A percentile compares a stretch with the other conserved stretches of the same genome.
Conservation (phyloP, 2,329 filamentous ascomycete genomes). For the Aschersonia sp. region DNA sequence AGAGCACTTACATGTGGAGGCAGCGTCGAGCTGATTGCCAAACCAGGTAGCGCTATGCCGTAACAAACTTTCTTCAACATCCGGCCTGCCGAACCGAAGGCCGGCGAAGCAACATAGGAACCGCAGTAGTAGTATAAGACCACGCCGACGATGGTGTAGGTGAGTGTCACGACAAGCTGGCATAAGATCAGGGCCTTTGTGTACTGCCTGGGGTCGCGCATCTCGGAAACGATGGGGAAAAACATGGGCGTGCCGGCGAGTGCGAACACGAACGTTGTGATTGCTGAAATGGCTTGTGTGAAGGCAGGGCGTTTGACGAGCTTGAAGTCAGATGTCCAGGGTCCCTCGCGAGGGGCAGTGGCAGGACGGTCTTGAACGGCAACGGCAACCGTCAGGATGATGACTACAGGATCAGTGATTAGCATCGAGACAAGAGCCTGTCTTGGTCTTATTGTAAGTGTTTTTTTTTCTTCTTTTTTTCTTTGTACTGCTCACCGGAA, state of each 20-base stretch:
- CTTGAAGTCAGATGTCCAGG: constrained; percentile 14
- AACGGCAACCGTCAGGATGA: constrained; percentile 2
- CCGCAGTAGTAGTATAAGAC: constrained; percentile 32
- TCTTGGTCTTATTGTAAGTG: too few species aligned
- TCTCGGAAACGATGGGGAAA: constrained; percentile 18
- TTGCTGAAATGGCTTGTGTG: constrained; percentile 13
- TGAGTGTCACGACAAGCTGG: constrained; percentile 13
- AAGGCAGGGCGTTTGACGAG: constrained; percentile 15
- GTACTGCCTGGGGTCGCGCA: constrained; percentile 15
- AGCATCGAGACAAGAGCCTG: too few species aligned
- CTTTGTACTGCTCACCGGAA: constrained; percentile 5
- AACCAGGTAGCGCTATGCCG: constrained; percentile 19
- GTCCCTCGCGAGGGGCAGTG: constrained; percentile 6
- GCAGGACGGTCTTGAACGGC: constrained; percentile 6
- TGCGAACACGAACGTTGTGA: constrained; percentile 20
- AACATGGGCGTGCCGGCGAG: constrained; percentile 21
- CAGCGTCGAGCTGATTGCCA: constrained; percentile 13
- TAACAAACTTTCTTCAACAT: constrained; percentile 28
- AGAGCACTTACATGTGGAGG: constrained; percentile 10
- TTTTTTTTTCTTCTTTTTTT: background rate
- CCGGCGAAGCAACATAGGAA: constrained; percentile 28
- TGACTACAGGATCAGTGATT: background rate
- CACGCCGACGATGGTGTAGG: constrained; percentile 17
- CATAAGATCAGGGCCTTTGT: constrained; percentile 12
- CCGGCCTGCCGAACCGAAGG: constrained; percentile 27